phyloP scores from a whole-genome alignment of 169 alveolate species.

The Plasmodium relictum region DNA sequence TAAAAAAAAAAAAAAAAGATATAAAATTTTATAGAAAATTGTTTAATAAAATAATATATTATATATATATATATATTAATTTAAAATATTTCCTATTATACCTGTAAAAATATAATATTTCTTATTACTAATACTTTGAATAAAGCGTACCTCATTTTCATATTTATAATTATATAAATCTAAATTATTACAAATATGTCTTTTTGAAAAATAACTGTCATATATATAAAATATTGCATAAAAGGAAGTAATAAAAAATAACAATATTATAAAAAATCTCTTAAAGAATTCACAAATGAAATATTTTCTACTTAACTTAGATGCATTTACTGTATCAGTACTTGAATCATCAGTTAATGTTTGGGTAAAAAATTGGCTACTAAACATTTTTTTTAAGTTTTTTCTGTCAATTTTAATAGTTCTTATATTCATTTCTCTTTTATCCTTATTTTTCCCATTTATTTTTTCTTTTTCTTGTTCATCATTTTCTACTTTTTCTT shows the following conservation, averaged over 20 bases:
- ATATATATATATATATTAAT: not conserved
- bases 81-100: not conserved
- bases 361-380: slow-evolving; percentile 73
- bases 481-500: slow-evolving; percentile 28
- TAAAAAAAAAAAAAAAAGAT: not conserved
- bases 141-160: slow-evolving; percentile 26
- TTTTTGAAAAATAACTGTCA: slow-evolving; percentile 8
- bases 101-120: slow-evolving; percentile 54
- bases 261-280: slow-evolving; percentile 2
- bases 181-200: slow-evolving; percentile 24
- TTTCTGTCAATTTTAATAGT: slow-evolving; percentile 66
- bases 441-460: not conserved
- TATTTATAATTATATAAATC: slow-evolving; percentile 64
- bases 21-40: not conserved
- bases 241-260: slow-evolving; percentile 36
- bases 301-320: slow-evolving; percentile 45
- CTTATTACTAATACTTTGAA: slow-evolving; percentile 31
- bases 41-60: not conserved
- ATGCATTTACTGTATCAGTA: slow-evolving; percentile 13
- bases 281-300: slow-evolving; percentile 39
- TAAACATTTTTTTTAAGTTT: slow-evolving; percentile 52
- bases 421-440: slow-evolving; percentile 19
- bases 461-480: not conserved
- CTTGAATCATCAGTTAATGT: slow-evolving; percentile 65
- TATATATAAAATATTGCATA: slow-evolving; percentile 48